Evolutionary conservation across 805 yeast species (phyloP).

Genomic region (Yarrowia bubula): DNA sequence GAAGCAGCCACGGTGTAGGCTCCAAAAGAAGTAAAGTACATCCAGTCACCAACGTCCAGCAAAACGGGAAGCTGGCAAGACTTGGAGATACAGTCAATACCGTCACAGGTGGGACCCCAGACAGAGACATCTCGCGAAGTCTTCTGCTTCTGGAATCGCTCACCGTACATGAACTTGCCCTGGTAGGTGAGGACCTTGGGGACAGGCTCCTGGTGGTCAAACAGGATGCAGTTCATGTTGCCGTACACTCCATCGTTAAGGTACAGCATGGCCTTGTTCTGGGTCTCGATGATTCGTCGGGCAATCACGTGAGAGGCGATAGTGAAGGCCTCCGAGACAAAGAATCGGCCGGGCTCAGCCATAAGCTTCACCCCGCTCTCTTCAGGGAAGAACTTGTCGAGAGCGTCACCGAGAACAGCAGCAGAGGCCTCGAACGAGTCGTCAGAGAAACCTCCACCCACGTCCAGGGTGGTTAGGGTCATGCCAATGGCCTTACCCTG

Average conservation of each 20-base stretch:
- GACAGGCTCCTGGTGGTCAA: slow-evolving; percentile 81
- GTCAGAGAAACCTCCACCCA: slow-evolving; percentile 89
- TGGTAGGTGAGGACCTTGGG: slow-evolving; percentile 64
- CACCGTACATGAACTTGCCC: slow-evolving; percentile 46
- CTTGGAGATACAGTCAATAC: slow-evolving; percentile 75
- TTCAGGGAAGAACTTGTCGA: slow-evolving; percentile 60
- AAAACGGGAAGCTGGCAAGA: slow-evolving; percentile 54
- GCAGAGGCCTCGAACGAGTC: slow-evolving; percentile 60
- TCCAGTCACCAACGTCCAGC: slow-evolving; percentile 86
- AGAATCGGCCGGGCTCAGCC: slow-evolving; percentile 93
- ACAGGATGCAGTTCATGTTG: slow-evolving; percentile 87
- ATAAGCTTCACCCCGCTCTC: slow-evolving; percentile 50
- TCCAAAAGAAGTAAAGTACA: slow-evolving; percentile 77
- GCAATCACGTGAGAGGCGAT: slow-evolving; percentile 83
- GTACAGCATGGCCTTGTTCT: slow-evolving; percentile 65
- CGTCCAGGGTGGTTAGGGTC: slow-evolving; percentile 60
- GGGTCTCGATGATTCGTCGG: slow-evolving; percentile 51
- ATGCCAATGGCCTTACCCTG: slow-evolving; percentile 50
- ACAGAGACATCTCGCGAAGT: slow-evolving; percentile 47
- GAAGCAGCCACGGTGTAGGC: slow-evolving; percentile 93
- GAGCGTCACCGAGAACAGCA: slow-evolving; percentile 51
- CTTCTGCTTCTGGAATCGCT: slow-evolving; percentile 27
- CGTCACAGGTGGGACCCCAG: slow-evolving; percentile 99
- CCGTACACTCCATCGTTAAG: slow-evolving; percentile 95
- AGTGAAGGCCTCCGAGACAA: slow-evolving; percentile 82